Conservation (phyloP, 768 basidiomycete genomes). For the Hygrophorus pudorinus region DNA sequence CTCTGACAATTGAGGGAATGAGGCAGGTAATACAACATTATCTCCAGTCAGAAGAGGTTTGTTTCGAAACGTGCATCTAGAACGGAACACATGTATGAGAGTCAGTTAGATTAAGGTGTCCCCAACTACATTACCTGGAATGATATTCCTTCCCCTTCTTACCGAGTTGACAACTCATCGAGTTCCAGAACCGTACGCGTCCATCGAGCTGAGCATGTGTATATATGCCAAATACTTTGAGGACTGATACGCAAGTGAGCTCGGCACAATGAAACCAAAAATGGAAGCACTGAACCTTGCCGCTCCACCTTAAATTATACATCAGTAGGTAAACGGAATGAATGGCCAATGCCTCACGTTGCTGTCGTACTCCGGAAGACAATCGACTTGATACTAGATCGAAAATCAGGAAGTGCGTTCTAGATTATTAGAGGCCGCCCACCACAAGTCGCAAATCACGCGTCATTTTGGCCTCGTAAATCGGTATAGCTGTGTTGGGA, state of each 20-base stretch:
- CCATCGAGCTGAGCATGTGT: constrained; percentile 29
- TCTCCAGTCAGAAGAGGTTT: constrained; percentile 22
- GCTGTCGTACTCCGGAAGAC: constrained; percentile 26
- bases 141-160: constrained; percentile 41
- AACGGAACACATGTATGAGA: constrained; percentile 1
- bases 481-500: constrained; percentile 34
- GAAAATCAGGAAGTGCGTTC: constrained; percentile 1
- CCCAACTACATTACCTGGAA: constrained; percentile 26
- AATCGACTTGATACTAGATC: constrained; percentile 39
- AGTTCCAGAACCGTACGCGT: constrained; percentile 29
- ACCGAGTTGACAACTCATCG: constrained; percentile 25
- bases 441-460: constrained; percentile 41
- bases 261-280: background rate
- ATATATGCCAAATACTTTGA: constrained; percentile 29
- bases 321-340: background rate
- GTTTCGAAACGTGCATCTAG: constrained; percentile 38
- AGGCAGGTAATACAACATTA: constrained; percentile 38
- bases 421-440: constrained; percentile 10
- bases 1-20: constrained; percentile 35
- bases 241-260: constrained; percentile 13
- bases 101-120: background rate
- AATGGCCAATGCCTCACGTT: constrained; percentile 12
- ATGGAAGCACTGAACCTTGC: constrained; percentile 14
- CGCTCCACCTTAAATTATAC: constrained; percentile 16
- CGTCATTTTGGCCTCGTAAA: constrained; percentile 64